Evolutionary conservation across 23 red algal species (phyloP).

Genomic region (Chondrus crispus): DNA sequence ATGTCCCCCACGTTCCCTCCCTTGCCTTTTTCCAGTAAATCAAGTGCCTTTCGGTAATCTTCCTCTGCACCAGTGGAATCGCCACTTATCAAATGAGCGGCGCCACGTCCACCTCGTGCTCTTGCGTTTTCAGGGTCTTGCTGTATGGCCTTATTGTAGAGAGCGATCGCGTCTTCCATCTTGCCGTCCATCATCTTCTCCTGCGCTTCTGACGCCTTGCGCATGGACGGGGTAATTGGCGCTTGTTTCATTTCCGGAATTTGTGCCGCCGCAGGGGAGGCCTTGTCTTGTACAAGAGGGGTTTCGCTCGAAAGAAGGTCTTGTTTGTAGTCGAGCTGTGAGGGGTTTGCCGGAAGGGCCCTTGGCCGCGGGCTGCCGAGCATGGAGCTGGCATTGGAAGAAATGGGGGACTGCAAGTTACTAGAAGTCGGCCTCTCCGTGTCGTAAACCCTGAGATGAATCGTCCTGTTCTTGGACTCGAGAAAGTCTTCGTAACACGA

Average conservation of each 20-base stretch:
- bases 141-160: conserved; percentile 40
- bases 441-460: conserved; percentile 35
- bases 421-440: background rate
- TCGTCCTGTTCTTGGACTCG: conserved; percentile 33
- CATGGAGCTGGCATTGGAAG: conserved; percentile 39
- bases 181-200: conserved; percentile 48
- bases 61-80: conserved; percentile 60
- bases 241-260: background rate
- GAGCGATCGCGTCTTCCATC: conserved; percentile 42
- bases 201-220: conserved; percentile 37
- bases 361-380: conserved; percentile 14
- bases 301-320: background rate
- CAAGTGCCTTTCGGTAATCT: conserved; percentile 53
- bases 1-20: conserved; percentile 14
- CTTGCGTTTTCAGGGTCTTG: conserved; percentile 37
- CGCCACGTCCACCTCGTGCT: conserved; percentile 57
- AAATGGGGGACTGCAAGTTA: conserved; percentile 50
- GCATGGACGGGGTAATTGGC: conserved; percentile 6
- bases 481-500: conserved; percentile 58
- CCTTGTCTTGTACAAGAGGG: background rate
- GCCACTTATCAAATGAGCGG: conserved; percentile 48
- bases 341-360: background rate
- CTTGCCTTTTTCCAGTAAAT: conserved; percentile 37
- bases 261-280: background rate
- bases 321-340: background rate